Conservation (phyloP, 1,284 basidiomycete species). For the Puccinia horiana region DNA sequence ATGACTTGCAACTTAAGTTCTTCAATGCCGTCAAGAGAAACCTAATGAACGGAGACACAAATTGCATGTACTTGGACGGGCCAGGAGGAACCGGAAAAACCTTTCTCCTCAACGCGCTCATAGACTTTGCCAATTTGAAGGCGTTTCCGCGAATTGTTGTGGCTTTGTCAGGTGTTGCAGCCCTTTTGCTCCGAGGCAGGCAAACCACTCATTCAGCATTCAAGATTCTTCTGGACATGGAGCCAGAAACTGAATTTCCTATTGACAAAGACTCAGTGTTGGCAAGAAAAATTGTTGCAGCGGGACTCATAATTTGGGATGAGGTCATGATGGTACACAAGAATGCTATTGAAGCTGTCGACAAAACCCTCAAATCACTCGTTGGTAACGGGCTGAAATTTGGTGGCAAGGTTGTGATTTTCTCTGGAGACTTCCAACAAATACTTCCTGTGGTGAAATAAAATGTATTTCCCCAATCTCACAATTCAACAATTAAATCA, state of each 20-base stretch:
- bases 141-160: slow-evolving; percentile 58
- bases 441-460: too few relatives aligned
- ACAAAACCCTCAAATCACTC: too few relatives aligned
- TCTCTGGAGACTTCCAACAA: neutral
- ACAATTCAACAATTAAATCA: neutral
- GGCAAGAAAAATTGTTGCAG: neutral
- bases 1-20: neutral
- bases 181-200: slow-evolving; percentile 61
- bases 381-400: neutral
- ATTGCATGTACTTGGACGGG: neutral
- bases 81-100: slow-evolving; percentile 61
- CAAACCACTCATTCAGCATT: slow-evolving; percentile 62
- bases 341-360: neutral
- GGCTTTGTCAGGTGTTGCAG: slow-evolving; percentile 61
- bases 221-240: slow-evolving; percentile 59
- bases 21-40: neutral
- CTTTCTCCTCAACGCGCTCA: slow-evolving; percentile 62
- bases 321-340: neutral
- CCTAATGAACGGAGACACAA: neutral
- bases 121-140: slow-evolving; percentile 55
- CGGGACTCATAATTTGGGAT: neutral
- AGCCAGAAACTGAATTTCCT: too few relatives aligned
- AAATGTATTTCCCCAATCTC: too few relatives aligned
- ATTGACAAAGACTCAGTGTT: neutral
- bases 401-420: neutral